These are phyloP conservation scores for Piper betle DNA, from an alignment of 164 flowering plant genomes.

Conservation along the genomic window DNA sequence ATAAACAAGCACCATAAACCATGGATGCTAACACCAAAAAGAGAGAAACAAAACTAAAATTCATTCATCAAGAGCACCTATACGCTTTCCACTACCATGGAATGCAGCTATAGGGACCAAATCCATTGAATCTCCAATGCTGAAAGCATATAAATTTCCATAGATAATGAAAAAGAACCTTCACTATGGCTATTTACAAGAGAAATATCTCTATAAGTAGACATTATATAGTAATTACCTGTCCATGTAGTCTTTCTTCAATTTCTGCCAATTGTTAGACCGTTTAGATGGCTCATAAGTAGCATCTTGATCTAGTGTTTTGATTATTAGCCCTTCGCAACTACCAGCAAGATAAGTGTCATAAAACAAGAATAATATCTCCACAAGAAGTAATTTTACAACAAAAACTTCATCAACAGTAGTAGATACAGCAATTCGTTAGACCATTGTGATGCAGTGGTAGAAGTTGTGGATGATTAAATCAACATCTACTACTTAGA, in stretches of 20 bases:
- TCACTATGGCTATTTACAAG: not conserved
- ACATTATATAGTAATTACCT: conserved; percentile 26
- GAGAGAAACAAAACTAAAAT: not conserved
- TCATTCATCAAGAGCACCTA: conserved; percentile 36
- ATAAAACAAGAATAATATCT: no score
- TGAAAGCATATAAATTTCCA: not conserved
- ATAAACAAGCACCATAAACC: not conserved
- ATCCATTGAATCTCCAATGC: conserved; percentile 78
- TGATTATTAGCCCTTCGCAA: conserved; percentile 91
- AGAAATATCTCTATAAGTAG: not conserved
- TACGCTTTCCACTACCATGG: conserved; percentile 95
- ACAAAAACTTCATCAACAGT: no score
- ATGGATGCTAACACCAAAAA: not conserved
- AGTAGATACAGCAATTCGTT: no score
- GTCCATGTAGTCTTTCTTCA: conserved; percentile 97
- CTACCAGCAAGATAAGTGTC: conserved; percentile 20
- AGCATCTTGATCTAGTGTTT: conserved; percentile 78
- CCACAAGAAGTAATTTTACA: not conserved
- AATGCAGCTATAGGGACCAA: conserved; percentile 94
- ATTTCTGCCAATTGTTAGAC: conserved; percentile 85
- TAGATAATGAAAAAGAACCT: not conserved
- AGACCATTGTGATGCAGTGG: no score
- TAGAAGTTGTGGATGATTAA: no score
- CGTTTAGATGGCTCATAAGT: conserved; percentile 96
- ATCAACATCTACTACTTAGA: no score